These are phyloP conservation scores for Magnaporthiopsis poae DNA, from an alignment of 2,329 filamentous ascomycete species.

Conservation along the genomic window DNA sequence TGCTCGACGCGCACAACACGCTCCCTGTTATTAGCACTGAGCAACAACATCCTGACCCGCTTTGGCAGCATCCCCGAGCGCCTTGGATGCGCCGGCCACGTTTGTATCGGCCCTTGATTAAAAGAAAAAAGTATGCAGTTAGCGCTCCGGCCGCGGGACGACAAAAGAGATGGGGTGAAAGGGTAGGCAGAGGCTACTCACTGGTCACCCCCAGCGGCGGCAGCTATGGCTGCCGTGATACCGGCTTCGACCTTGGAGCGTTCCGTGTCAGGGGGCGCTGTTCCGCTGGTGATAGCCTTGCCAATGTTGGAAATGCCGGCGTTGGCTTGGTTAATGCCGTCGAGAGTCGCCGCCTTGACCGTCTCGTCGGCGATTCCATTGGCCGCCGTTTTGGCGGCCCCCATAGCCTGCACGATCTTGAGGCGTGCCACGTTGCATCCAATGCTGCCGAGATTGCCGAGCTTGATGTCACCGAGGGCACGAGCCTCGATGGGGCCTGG, in stretches of 20 bases:
- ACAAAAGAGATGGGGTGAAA: neutral
- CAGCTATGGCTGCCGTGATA: neutral
- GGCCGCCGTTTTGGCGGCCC: neutral
- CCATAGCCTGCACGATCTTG: conserved; percentile 1
- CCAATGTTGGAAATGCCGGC: conserved; percentile 2
- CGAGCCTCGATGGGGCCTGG: conserved; percentile 1
- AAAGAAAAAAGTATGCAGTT: neutral
- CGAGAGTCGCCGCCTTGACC: neutral
- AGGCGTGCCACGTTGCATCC: neutral
- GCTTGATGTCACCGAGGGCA: neutral
- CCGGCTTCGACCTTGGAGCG: neutral
- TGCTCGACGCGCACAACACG: neutral
- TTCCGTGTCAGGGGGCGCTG: neutral
- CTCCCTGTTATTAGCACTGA: neutral
- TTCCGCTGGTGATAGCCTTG: neutral
- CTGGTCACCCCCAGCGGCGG: neutral
- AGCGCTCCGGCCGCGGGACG: neutral
- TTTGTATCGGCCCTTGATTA: neutral
- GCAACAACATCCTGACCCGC: conserved; percentile 1
- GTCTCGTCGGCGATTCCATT: neutral
- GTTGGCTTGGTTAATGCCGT: neutral
- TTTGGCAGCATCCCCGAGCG: neutral
- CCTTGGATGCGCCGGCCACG: neutral
- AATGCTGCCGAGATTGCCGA: neutral
- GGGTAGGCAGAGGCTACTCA: neutral